A percentile compares a stretch with the other conserved stretches of the same genome.
These are phyloP conservation scores for Trapa incisa DNA, from an alignment of 345 rosid genomes.

Conservation along the genomic window DNA sequence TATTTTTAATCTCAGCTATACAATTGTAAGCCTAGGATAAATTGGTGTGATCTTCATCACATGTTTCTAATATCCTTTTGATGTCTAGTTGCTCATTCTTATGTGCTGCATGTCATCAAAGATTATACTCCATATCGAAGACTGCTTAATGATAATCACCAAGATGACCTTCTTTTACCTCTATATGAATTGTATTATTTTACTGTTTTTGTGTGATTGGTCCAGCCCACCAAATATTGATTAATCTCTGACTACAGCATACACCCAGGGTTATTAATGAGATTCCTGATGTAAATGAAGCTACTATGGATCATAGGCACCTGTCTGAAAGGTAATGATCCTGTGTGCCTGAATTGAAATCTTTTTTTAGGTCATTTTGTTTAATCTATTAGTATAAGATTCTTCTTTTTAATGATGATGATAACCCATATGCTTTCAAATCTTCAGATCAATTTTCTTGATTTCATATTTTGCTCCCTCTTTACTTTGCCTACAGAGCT, in stretches of 20 bases:
- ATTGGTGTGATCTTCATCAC: neutral
- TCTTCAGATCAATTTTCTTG: neutral
- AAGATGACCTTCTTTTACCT: neutral
- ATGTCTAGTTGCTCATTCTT: neutral
- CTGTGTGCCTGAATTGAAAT: neutral
- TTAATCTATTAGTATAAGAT: neutral
- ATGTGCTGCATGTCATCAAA: neutral
- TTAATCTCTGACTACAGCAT: constrained; percentile 48
- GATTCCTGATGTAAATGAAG: constrained; percentile 78
- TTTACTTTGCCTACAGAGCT: neutral
- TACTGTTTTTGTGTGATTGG: neutral
- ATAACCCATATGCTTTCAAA: neutral
- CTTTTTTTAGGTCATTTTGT: neutral
- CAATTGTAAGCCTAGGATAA: neutral
- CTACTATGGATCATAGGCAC: constrained; percentile 75
- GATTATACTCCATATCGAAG: neutral
- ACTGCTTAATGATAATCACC: neutral
- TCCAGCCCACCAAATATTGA: neutral
- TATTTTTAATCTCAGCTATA: neutral
- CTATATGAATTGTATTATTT: neutral
- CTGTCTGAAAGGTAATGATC: constrained; percentile 69
- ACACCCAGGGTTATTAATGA: constrained; percentile 72
- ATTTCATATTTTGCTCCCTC: neutral
- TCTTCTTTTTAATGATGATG: neutral
- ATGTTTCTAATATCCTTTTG: no score